These are phyloP conservation scores for Gracilaria caudata DNA, from an alignment of 23 red algal species.

Conservation along the genomic window DNA sequence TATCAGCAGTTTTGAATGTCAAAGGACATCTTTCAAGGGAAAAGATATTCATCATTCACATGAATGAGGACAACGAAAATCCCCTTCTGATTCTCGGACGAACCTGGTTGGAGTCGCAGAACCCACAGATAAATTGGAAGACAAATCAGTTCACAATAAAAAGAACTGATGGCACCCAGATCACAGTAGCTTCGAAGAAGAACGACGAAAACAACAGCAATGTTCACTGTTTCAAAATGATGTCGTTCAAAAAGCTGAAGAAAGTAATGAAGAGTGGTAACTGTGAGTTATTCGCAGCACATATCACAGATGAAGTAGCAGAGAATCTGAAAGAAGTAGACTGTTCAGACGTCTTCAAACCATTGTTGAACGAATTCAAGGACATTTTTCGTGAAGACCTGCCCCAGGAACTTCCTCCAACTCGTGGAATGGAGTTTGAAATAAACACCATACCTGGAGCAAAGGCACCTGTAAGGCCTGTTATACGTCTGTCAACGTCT, in stretches of 20 bases:
- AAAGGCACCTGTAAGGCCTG: neutral
- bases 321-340: neutral
- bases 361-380: conserved; percentile 6
- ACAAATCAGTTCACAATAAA: conserved; percentile 13
- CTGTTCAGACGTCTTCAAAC: neutral
- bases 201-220: neutral
- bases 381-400: conserved; percentile 33
- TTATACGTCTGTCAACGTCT: conserved; percentile 31
- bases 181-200: conserved; percentile 8
- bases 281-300: conserved; percentile 6
- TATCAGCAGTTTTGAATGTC: conserved; percentile 17
- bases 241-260: conserved; percentile 12
- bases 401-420: conserved; percentile 19
- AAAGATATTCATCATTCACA: conserved; percentile 23
- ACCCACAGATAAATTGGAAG: conserved; percentile 26
- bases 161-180: neutral
- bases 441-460: conserved; percentile 16
- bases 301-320: neutral
- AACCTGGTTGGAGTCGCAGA: conserved; percentile 7
- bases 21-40: conserved; percentile 22
- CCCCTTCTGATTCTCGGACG: conserved; percentile 1
- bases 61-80: conserved; percentile 6
- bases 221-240: conserved; percentile 13
- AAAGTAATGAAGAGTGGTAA: conserved; percentile 5
- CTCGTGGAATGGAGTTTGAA: conserved; percentile 15